These are phyloP conservation scores for Nothophoma quercina DNA, from an alignment of 2,329 filamentous ascomycete genomes.

Conservation along the genomic window DNA sequence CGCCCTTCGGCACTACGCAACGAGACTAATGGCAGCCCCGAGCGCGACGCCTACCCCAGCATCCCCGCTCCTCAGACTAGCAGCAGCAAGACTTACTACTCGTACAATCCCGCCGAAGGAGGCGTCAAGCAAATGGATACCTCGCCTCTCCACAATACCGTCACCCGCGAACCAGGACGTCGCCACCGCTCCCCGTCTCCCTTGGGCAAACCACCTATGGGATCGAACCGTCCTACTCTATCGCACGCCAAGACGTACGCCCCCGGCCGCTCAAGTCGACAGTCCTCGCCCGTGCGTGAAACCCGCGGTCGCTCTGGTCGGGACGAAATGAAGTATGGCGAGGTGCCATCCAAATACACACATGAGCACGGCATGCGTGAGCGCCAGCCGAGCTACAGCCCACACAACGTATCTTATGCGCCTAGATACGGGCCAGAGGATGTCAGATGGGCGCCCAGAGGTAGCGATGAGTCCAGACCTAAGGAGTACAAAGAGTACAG, in stretches of 20 bases:
- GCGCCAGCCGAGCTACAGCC: constrained; percentile 42
- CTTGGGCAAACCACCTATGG: constrained; percentile 41
- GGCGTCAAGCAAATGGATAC: constrained; percentile 32
- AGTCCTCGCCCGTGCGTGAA: constrained; percentile 32
- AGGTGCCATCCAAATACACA: constrained; percentile 27
- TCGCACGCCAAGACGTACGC: constrained; percentile 13
- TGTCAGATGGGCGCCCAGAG: constrained; percentile 40
- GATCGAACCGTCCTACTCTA: constrained; percentile 35
- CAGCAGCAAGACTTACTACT: constrained; percentile 31
- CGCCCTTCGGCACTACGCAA: constrained; percentile 44
- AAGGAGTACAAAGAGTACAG: constrained; percentile 32
- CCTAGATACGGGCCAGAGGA: constrained; percentile 47
- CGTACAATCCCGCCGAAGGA: constrained; percentile 37
- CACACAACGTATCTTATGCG: constrained; percentile 42
- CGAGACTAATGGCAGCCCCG: constrained; percentile 37
- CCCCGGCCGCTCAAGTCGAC: constrained; percentile 36
- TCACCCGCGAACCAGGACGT: constrained; percentile 43
- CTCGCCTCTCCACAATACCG: constrained; percentile 28
- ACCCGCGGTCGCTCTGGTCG: constrained; percentile 36
- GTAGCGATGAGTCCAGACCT: too few relatives aligned
- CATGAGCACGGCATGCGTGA: constrained; percentile 21
- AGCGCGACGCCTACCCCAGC: constrained; percentile 30
- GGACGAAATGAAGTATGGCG: constrained; percentile 38
- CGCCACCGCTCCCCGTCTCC: constrained; percentile 42
- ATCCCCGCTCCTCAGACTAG: constrained; percentile 26